phyloP scores from a whole-genome alignment of 2,329 filamentous ascomycete genomes.

The Oidium heveae region DNA sequence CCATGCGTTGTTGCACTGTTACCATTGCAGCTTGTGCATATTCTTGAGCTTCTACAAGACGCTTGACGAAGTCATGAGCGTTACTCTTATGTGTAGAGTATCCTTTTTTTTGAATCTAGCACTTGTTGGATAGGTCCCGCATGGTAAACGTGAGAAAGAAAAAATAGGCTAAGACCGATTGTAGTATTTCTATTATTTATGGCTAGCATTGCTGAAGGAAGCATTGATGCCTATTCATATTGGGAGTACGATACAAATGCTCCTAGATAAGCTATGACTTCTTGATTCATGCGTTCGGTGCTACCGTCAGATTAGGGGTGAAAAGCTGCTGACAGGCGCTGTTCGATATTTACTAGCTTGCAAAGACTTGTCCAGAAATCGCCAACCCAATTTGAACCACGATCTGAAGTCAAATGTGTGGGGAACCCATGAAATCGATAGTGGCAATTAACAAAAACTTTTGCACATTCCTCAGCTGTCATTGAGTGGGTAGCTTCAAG shows the following conservation, averaged over 20 bases:
- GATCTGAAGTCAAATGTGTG: background rate
- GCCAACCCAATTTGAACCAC: background rate
- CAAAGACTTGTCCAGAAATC: too few species aligned
- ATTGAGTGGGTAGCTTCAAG: too few species aligned
- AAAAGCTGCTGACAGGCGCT: background rate
- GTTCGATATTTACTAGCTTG: background rate
- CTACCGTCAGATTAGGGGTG: background rate
- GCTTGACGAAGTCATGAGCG: background rate
- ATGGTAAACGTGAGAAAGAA: background rate
- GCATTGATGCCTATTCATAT: background rate
- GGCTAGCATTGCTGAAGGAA: background rate
- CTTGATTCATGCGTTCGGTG: background rate
- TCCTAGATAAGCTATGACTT: background rate
- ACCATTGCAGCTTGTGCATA: slow-evolving; percentile 1
- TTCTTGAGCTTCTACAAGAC: background rate
- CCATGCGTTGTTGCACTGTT: background rate
- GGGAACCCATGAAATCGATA: background rate
- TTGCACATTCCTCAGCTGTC: background rate
- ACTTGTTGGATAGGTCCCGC: too few species aligned
- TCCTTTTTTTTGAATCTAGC: background rate
- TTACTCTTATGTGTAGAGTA: background rate
- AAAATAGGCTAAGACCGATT: too few species aligned
- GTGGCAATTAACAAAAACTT: background rate
- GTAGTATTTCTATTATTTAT: background rate
- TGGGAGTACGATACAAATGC: background rate